Evolutionary conservation across 2,329 filamentous ascomycete species (phyloP), one percentile per base, ranked within the genome.

Genomic region (Calonectria honghensis): DNA sequence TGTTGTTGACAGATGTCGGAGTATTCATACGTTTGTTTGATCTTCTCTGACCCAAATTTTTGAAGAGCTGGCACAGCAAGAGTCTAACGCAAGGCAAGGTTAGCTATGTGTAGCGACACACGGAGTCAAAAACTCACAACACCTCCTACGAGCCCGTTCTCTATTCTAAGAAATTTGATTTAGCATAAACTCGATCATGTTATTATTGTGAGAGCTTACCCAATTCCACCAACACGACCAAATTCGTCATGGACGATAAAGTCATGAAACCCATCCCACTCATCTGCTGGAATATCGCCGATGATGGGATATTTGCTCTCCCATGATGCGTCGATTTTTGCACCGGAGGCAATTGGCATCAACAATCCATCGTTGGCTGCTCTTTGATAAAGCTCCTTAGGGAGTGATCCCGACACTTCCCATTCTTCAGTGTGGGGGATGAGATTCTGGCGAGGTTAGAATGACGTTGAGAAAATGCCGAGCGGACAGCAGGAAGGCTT

Each of bases 241-340:
- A 73, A 73, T n/a, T 73, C 70, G 14, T 73, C 70, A 48, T 73
- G 70, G 7, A 73, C 52, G 24, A 73, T 68, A 6, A 73, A 68
- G 35, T 73, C 70, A 18, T 73, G 70, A 24, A 73, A 73, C 2
- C 70, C 70, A 5, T 73, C 70, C 70, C 70, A 73, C n/a, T 73
- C 70, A 11, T 63, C 35, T 3, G 54, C 52, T 9, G 70, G 52
- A 50, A 73, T 20, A n/a, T 72, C n/a, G 7, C 70, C 70, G 32
- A 72, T 68, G 6, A 68, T 68, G 16, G 64, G 70, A 18, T 72
- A 72, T 45, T 68, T 63, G 1, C 32, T 52, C 31, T 35, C 68
- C 70, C 70, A 72, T 39, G 31, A 35, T 24, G 18, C 1, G 7
- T 39, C 24, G 18, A 72, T 72, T 18, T 41, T 41, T 4, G 70